Evolutionary conservation across 2,329 filamentous ascomycete species (phyloP).

Genomic region (Scortechinia acanthostroma): DNA sequence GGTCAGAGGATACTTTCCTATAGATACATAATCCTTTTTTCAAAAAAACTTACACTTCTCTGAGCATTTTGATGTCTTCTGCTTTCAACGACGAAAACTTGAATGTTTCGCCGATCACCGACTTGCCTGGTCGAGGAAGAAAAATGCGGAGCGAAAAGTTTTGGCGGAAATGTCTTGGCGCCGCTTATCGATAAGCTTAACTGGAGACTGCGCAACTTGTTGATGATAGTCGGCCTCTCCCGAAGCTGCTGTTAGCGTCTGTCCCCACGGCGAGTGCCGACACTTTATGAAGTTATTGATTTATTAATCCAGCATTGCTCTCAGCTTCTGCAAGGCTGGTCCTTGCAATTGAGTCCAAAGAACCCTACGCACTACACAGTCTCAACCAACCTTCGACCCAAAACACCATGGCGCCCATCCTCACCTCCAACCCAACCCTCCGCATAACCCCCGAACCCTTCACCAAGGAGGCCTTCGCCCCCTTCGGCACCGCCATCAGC

Average conservation of each 20-base stretch:
- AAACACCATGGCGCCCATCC: not conserved
- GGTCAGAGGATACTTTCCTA: not conserved
- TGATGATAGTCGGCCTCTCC: no score
- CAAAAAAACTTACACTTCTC: not conserved
- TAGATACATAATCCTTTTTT: not conserved
- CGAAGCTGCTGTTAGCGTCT: no score
- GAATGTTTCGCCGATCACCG: no score
- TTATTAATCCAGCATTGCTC: no score
- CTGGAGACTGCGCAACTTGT: not conserved
- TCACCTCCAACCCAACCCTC: not conserved
- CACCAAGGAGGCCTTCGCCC: not conserved
- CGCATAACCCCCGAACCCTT: not conserved
- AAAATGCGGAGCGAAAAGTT: constrained; percentile 2
- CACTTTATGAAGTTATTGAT: no score
- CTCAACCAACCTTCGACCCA: no score
- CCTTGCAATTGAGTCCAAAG: no score
- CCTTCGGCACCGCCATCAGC: not conserved
- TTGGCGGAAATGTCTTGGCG: not conserved
- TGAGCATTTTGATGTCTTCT: not conserved
- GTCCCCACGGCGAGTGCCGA: no score
- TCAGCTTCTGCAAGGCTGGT: no score
- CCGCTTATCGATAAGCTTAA: constrained; percentile 1
- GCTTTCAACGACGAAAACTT: not conserved
- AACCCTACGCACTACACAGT: no score
- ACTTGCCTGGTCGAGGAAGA: no score